A percentile compares a stretch with the other conserved stretches of the same genome.
phyloP scores from a whole-genome alignment of 139 green algal genomes.

The Tetradesmus obliquus region DNA sequence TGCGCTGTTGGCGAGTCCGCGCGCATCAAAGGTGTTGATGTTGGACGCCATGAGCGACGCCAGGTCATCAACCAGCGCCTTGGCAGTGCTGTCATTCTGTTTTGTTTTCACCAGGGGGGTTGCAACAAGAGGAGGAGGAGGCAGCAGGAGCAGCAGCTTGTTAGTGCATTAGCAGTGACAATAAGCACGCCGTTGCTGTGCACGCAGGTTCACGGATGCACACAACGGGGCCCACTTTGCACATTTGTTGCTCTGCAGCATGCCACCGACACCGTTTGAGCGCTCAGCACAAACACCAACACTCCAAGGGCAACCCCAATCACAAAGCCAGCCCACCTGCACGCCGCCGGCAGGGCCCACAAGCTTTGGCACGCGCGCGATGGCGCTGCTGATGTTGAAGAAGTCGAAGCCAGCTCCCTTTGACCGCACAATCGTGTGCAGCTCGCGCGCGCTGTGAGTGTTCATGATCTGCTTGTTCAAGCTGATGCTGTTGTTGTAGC shows the following conservation, averaged over 20 bases:
- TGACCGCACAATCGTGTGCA: conserved; percentile 66
- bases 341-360: conserved; percentile 33
- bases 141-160: background rate
- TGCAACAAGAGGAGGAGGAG: background rate
- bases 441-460: conserved; percentile 42
- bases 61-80: conserved; percentile 59
- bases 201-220: too few relatives aligned
- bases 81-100: conserved; percentile 52
- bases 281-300: too few relatives aligned
- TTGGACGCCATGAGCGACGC: conserved; percentile 44
- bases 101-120: background rate
- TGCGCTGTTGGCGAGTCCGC: conserved; percentile 68
- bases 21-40: conserved; percentile 63
- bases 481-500: conserved; percentile 45
- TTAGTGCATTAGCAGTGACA: background rate
- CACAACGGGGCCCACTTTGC: too few relatives aligned
- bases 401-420: conserved; percentile 62
- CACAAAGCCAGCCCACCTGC: background rate
- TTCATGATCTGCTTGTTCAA: conserved; percentile 63
- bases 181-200: background rate
- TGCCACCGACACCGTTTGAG: too few relatives aligned
- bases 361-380: conserved; percentile 79
- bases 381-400: conserved; percentile 80
- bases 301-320: too few relatives aligned
- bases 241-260: too few relatives aligned